A percentile compares a stretch with the other conserved stretches of the same genome.
These are phyloP conservation scores for Ceriops decandra DNA, from an alignment of 345 rosid genomes.

Conservation along the genomic window DNA sequence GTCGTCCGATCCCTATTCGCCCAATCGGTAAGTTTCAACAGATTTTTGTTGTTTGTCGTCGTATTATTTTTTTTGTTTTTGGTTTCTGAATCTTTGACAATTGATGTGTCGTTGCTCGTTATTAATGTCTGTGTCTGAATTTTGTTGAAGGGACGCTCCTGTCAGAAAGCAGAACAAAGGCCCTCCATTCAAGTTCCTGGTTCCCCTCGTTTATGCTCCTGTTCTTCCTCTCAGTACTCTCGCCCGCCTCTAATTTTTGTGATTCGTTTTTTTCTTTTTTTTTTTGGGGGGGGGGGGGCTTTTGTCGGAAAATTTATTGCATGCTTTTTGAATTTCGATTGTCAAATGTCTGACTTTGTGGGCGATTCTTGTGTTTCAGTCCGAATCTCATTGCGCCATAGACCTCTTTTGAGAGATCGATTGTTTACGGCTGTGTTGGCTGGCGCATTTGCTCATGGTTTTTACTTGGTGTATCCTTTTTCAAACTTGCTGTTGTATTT, in stretches of 20 bases:
- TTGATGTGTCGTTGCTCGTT: neutral
- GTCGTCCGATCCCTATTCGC: neutral
- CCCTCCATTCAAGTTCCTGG: constrained; percentile 67
- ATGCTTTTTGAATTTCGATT: neutral
- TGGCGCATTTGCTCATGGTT: constrained; percentile 87
- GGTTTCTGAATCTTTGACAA: neutral
- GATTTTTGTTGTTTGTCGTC: neutral
- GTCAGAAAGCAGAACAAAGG: constrained; percentile 50
- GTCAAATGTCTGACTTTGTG: neutral
- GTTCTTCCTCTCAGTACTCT: constrained; percentile 78
- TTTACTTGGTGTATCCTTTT: constrained; percentile 93
- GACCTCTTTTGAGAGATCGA: constrained; percentile 79
- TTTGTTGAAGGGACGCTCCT: constrained; percentile 21
- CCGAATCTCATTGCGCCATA: constrained; percentile 64
- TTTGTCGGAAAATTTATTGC: neutral
- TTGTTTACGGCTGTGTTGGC: constrained; percentile 71
- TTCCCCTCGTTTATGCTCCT: constrained; percentile 87
- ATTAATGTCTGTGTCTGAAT: neutral
- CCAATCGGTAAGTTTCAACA: constrained; percentile 21
- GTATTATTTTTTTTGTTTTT: neutral
- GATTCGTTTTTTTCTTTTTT: neutral
- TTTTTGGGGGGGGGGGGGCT: neutral
- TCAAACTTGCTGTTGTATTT: neutral
- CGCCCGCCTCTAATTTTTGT: neutral
- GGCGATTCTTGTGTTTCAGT: constrained; percentile 31